Evolutionary conservation across 2,329 filamentous ascomycete species (phyloP).

Genomic region (Microascus cirrosus): DNA sequence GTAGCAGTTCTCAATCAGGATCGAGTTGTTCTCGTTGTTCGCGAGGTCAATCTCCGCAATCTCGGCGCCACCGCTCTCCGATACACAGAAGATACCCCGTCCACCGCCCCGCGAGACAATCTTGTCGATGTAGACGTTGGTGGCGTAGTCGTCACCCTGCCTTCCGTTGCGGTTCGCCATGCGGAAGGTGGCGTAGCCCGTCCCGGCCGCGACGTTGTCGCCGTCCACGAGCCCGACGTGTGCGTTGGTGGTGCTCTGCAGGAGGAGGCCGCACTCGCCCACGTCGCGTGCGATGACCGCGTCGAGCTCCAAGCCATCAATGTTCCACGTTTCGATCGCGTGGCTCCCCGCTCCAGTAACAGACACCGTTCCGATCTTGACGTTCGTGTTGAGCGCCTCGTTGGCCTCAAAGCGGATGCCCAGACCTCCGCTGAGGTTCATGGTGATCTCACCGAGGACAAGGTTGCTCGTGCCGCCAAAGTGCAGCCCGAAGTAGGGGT

Average conservation of each 20-base stretch:
- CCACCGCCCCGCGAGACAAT: constrained; percentile 45
- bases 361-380: constrained; percentile 38
- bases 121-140: constrained; percentile 40
- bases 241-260: constrained; percentile 42
- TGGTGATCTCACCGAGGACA: constrained; percentile 36
- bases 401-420: constrained; percentile 49
- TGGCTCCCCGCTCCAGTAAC: constrained; percentile 43
- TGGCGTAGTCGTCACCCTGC: constrained; percentile 33
- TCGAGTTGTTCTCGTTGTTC: constrained; percentile 41
- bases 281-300: constrained; percentile 40
- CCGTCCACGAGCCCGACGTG: constrained; percentile 42
- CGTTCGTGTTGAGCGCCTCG: constrained; percentile 36
- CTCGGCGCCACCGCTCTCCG: constrained; percentile 38
- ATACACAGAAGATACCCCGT: constrained; percentile 46
- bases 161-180: constrained; percentile 46
- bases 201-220: constrained; percentile 38
- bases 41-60: constrained; percentile 38
- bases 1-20: constrained; percentile 51
- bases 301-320: constrained; percentile 39
- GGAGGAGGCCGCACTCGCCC: constrained; percentile 43
- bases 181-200: constrained; percentile 43
- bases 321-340: constrained; percentile 49
- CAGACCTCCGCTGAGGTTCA: constrained; percentile 42
- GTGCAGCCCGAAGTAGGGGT: constrained; percentile 44
- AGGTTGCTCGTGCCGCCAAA: constrained; percentile 40